Evolutionary conservation across 129 eudicot genomes (phyloP).

Genomic region (Lonicera japonica): DNA sequence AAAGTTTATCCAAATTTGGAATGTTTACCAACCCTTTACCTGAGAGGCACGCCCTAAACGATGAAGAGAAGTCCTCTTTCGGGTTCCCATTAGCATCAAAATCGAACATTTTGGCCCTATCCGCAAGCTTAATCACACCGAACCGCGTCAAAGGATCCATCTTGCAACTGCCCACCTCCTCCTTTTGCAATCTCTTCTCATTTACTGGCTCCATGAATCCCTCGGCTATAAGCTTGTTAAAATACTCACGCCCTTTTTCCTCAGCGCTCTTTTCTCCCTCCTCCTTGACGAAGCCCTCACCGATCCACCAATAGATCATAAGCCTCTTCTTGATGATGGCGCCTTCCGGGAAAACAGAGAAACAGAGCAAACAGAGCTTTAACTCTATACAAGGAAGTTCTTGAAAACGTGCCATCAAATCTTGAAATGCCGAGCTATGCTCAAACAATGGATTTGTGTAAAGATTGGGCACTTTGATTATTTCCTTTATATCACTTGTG

Average conservation of each 20-base stretch:
- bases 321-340: constrained; percentile 1
- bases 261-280: constrained; percentile 1
- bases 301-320: constrained; percentile 6
- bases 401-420: constrained; percentile 16
- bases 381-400: not conserved
- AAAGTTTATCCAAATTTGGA: constrained; percentile 22
- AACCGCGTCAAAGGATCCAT: constrained; percentile 10
- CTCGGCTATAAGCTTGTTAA: not conserved
- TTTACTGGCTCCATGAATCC: constrained; percentile 5
- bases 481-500: not conserved
- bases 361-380: not conserved
- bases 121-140: not conserved
- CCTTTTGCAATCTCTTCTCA: not conserved
- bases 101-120: constrained; percentile 3
- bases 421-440: constrained; percentile 16
- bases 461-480: constrained; percentile 14
- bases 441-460: constrained; percentile 20
- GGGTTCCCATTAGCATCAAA: constrained; percentile 14
- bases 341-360: not conserved
- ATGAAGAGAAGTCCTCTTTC: constrained; percentile 19
- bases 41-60: constrained; percentile 29
- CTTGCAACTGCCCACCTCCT: constrained; percentile 2
- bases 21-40: constrained; percentile 30
- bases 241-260: constrained; percentile 1
- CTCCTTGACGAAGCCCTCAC: constrained; percentile 3